A percentile compares a stretch with the other conserved stretches of the same genome.
Evolutionary conservation across 768 basidiomycete genomes (phyloP).

Genomic region (Hygrocybe coccinea): DNA sequence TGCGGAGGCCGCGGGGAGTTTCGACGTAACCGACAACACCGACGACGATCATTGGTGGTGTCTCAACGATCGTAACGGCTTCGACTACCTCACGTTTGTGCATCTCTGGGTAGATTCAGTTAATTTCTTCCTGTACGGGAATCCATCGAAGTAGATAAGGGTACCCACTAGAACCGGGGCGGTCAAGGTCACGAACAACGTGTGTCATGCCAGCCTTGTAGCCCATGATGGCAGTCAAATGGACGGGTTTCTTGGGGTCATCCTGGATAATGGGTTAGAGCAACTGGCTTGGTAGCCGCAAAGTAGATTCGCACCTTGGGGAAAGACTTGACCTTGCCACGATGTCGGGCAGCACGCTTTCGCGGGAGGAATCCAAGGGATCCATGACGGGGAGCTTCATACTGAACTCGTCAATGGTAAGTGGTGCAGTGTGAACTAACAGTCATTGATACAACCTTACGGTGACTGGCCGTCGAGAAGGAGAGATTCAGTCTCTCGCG

Average conservation of each 20-base stretch:
- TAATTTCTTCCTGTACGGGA: neutral
- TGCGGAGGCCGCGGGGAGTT: constrained; percentile 97
- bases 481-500: constrained; percentile 14
- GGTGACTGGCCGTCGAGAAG: constrained; percentile 52
- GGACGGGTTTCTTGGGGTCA: constrained; percentile 98
- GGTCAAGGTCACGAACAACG: constrained; percentile 97
- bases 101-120: constrained; percentile 66
- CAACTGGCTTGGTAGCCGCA: neutral
- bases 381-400: constrained; percentile 97
- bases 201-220: constrained; percentile 99
- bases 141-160: neutral
- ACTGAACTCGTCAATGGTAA: constrained; percentile 44
- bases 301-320: constrained; percentile 66
- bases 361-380: constrained; percentile 96
- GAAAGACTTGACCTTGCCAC: constrained; percentile 99
- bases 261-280: constrained; percentile 49
- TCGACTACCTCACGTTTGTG: constrained; percentile 99
- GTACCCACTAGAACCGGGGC: constrained; percentile 94
- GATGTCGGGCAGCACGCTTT: constrained; percentile 94
- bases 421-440: constrained; percentile 5
- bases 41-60: constrained; percentile 92
- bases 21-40: constrained; percentile 99
- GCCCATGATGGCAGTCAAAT: constrained; percentile 96
- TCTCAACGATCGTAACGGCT: constrained; percentile 93
- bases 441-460: constrained; percentile 58